Conservation (phyloP, 139 green algal species). For the Trebouxia sp. region DNA sequence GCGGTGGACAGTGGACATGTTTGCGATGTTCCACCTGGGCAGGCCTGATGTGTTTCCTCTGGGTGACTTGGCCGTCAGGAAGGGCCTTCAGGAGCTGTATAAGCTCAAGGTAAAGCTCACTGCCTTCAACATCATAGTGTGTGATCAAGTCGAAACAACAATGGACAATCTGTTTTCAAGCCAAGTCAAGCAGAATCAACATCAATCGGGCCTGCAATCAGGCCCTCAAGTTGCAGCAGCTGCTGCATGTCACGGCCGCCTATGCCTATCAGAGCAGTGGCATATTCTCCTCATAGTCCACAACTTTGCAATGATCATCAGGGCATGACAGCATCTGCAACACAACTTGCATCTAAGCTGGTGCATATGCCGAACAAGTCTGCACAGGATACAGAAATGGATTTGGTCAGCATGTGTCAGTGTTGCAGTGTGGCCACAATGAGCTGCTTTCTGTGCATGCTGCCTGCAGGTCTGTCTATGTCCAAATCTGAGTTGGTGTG, state of each 20-base stretch:
- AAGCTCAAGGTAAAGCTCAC: slow-evolving; percentile 35
- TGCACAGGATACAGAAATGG: too few species aligned
- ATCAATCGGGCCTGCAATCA: not conserved
- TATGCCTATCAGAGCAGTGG: too few species aligned
- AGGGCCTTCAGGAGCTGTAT: slow-evolving; percentile 50
- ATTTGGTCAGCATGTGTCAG: too few species aligned
- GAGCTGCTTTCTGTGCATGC: too few species aligned
- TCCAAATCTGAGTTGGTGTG: not conserved
- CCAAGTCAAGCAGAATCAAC: not conserved
- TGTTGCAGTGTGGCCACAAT: too few species aligned
- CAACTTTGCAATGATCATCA: too few species aligned
- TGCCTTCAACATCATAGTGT: not conserved
- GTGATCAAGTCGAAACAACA: not conserved
- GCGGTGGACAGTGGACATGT: slow-evolving; percentile 44
- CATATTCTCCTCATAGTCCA: too few species aligned
- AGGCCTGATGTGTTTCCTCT: slow-evolving; percentile 60
- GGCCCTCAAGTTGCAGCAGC: not conserved
- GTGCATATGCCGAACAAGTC: too few species aligned
- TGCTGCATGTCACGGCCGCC: too few species aligned
- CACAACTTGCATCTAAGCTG: too few species aligned
- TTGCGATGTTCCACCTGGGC: slow-evolving; percentile 59
- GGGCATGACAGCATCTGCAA: too few species aligned
- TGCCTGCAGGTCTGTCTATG: too few species aligned
- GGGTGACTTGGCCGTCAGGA: slow-evolving; percentile 62
- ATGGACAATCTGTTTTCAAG: not conserved